These are phyloP conservation scores for Cyberlindnera subsufficiens DNA, from an alignment of 805 yeast genomes.

Conservation along the genomic window DNA sequence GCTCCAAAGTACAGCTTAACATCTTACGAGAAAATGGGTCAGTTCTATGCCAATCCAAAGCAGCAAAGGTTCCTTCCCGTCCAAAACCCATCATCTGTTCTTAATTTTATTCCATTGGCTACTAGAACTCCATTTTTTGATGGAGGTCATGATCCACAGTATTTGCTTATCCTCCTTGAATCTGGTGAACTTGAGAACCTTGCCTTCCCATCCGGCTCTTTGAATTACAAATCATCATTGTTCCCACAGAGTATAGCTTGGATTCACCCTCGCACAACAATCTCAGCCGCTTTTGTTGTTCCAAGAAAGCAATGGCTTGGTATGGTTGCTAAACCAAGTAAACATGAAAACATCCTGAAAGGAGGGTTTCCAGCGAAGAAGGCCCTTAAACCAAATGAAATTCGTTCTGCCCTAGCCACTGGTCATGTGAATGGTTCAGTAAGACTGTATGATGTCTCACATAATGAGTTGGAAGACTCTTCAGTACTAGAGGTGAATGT, in stretches of 20 bases:
- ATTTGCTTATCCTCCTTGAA: slow-evolving; percentile 51
- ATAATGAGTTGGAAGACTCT: slow-evolving; percentile 59
- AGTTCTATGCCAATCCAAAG: slow-evolving; percentile 59
- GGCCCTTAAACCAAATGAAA: slow-evolving; percentile 40
- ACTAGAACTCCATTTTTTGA: slow-evolving; percentile 66
- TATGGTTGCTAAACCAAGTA: slow-evolving; percentile 50
- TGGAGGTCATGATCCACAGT: slow-evolving; percentile 74
- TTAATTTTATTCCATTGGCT: slow-evolving; percentile 49
- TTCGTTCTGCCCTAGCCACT: slow-evolving; percentile 60
- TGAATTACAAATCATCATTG: slow-evolving; percentile 46
- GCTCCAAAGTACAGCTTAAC: slow-evolving; percentile 78
- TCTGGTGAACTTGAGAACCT: slow-evolving; percentile 63
- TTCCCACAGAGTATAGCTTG: slow-evolving; percentile 80
- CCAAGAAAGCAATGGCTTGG: slow-evolving; percentile 73
- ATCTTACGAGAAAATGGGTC: slow-evolving; percentile 77
- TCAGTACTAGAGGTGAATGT: slow-evolving; percentile 56
- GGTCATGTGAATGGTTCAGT: slow-evolving; percentile 87
- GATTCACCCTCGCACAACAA: slow-evolving; percentile 67
- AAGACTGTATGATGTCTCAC: slow-evolving; percentile 78
- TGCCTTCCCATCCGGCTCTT: slow-evolving; percentile 49
- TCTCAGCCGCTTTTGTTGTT: slow-evolving; percentile 47
- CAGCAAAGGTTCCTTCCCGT: slow-evolving; percentile 53
- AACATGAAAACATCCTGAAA: slow-evolving; percentile 42
- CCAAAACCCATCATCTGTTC: slow-evolving; percentile 37
- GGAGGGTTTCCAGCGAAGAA: slow-evolving; percentile 76